These are phyloP conservation scores for Pterula multifida DNA, from an alignment of 1,284 basidiomycete species.

Conservation along the genomic window DNA sequence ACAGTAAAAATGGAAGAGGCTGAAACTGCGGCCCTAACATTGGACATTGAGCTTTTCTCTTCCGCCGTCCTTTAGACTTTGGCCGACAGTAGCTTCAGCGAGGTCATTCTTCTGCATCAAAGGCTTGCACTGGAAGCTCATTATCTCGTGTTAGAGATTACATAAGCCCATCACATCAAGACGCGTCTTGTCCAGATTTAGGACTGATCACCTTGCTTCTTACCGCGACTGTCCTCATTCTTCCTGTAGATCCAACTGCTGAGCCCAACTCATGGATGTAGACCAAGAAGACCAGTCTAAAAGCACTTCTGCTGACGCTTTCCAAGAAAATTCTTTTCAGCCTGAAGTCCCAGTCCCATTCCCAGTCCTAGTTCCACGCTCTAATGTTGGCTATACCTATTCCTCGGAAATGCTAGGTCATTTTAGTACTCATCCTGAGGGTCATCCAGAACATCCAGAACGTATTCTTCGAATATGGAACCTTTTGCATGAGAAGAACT, in stretches of 20 bases:
- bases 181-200: neutral
- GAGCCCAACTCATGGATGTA: neutral
- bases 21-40: no score
- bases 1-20: no score
- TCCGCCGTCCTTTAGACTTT: no score
- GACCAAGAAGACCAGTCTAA: neutral
- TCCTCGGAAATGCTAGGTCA: slow-evolving; percentile 84
- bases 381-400: slow-evolving; percentile 73
- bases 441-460: slow-evolving; percentile 83
- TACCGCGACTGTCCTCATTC: neutral
- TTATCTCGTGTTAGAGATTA: neutral
- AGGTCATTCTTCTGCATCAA: no score
- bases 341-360: neutral
- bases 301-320: no score
- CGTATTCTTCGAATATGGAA: slow-evolving; percentile 77
- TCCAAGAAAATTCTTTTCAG: neutral
- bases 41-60: no score
- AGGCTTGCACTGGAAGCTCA: neutral
- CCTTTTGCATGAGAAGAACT: slow-evolving; percentile 47
- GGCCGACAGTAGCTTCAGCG: no score
- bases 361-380: neutral
- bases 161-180: neutral
- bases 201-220: neutral
- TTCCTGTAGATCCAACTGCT: neutral
- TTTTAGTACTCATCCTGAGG: slow-evolving; percentile 35